Percentiles rank a stretch among this genome's conserved stretches.
Conservation (phyloP, 495 filamentous ascomycete genomes). For the Thermochaetoides thermophila region DNA sequence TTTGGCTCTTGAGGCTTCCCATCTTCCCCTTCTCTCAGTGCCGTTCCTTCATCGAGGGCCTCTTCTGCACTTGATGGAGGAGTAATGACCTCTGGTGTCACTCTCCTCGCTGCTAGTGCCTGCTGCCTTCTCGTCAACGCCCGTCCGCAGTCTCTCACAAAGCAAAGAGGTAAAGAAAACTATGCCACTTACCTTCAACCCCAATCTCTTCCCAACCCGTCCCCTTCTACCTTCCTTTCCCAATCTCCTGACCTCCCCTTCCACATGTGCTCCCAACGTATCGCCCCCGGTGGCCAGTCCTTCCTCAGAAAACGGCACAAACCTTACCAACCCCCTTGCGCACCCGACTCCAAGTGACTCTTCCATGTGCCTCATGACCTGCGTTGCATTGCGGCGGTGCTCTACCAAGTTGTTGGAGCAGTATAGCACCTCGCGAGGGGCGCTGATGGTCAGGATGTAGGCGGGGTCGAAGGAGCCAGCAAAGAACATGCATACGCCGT, state of each 20-base stretch:
- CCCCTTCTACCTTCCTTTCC: background rate
- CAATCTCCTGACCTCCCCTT: background rate
- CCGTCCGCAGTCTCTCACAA: background rate
- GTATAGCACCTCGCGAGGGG: slow-evolving; percentile 51
- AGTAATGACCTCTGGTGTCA: too few species aligned
- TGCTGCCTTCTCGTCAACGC: too few species aligned
- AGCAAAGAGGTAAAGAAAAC: slow-evolving; percentile 2
- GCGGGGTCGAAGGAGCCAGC: slow-evolving; percentile 61
- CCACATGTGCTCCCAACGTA: slow-evolving; percentile 33
- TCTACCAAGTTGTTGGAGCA: too few species aligned
- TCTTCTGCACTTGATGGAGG: too few species aligned
- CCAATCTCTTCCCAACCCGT: slow-evolving; percentile 17
- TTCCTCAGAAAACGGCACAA: slow-evolving; percentile 51
- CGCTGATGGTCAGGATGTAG: slow-evolving; percentile 65
- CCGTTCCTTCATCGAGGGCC: too few species aligned
- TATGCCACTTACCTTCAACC: slow-evolving; percentile 18
- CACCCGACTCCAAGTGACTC: slow-evolving; percentile 49
- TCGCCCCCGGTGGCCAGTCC: slow-evolving; percentile 54
- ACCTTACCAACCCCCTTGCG: slow-evolving; percentile 54
- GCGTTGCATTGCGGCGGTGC: slow-evolving; percentile 64
- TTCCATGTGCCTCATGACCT: slow-evolving; percentile 55
- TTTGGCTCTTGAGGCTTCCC: too few species aligned
- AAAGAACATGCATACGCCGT: slow-evolving; percentile 62
- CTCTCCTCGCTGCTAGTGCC: too few species aligned
- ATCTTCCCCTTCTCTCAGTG: too few species aligned